Percentiles rank a stretch among this genome's conserved stretches.
phyloP scores from a whole-genome alignment of 768 basidiomycete species.

The Coprinellus aureogranulatus region DNA sequence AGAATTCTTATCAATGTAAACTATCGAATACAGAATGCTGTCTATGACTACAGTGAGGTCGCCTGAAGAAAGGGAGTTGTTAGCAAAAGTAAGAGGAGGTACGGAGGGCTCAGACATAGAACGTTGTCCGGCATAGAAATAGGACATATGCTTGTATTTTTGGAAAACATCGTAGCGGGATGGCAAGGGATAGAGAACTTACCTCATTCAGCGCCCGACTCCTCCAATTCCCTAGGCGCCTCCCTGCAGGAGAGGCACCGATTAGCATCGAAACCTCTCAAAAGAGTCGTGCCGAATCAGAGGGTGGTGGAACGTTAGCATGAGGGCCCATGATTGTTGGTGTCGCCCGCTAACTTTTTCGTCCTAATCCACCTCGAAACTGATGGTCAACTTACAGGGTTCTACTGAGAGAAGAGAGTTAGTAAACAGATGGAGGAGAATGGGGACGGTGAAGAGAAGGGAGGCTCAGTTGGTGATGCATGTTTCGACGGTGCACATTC shows the following conservation, averaged over 20 bases:
- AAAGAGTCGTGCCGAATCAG: neutral
- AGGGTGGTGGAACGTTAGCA: conserved; percentile 14
- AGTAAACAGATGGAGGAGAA: neutral
- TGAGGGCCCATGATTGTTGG: conserved; percentile 4
- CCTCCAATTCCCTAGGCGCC: too few species aligned
- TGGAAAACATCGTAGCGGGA: conserved; percentile 6
- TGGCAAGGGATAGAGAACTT: neutral
- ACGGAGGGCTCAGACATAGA: conserved; percentile 8
- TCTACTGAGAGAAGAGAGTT: conserved; percentile 3
- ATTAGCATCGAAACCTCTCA: neutral
- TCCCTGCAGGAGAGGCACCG: too few species aligned
- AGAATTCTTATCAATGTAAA: neutral
- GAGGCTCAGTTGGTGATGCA: conserved; percentile 15
- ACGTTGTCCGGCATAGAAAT: conserved; percentile 6
- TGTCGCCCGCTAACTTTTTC: conserved; percentile 14
- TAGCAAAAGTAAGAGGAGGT: neutral
- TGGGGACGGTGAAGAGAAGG: neutral
- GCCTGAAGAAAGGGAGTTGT: neutral
- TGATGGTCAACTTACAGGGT: neutral
- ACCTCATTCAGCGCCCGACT: neutral
- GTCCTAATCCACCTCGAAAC: neutral
- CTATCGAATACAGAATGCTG: too few species aligned
- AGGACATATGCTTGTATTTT: conserved; percentile 14
- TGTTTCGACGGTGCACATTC: conserved; percentile 11
- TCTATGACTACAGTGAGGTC: neutral